Base-by-base conservation (phyloP, 2,329 filamentous ascomycete species). In the Ophiostoma triangulosporum region DNA sequence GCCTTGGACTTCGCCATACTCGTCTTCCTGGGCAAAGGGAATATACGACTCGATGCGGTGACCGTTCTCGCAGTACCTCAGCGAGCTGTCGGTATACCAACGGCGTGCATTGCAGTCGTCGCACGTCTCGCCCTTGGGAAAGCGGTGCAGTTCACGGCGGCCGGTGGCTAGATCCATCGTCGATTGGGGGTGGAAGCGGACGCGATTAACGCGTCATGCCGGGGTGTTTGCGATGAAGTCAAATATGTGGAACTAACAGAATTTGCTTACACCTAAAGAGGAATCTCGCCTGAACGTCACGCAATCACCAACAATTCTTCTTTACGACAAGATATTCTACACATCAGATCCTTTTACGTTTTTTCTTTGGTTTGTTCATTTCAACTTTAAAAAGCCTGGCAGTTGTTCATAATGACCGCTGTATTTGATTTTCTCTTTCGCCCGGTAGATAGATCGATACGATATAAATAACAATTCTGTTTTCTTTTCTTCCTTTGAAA, bases 61-160 rank as follows among this genome's bases (percentile, higher is more conserved):
- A 31, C 88, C 88, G 60, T 86, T 83, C 58, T 83, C 75, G 67
- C 88, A 95, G 65, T 87, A 94, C 57, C 83, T 80, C 55, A 83
- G 77, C 3, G 88, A 87, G 66, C 86, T 85, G 59, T 89, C 81
- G 31, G 83, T 71, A 63, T 87, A 86, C 69, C 84, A 88, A 57
- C 77, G 77, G 40, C 75, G 76, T 51, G 85, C 84, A 56, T 84
- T 83, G 64, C 88, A 95, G 62, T 78, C 74, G 33, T 77, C 72
- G 60, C 78, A 80, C 46, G 71, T 68, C 60, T 81, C 73, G 31
- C 74, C 74, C 22, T 64, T 64, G n/a, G 71, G 71, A 59, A 81
- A 77, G 48, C 69, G 72, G 57, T 73, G 73, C 58, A 75, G 68
- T 48, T 73, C 68, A 38, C 66, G 65, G 38, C 68, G 59, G 56